phyloP scores from a whole-genome alignment of 2,329 filamentous ascomycete genomes.

The Fusarium sp. region DNA sequence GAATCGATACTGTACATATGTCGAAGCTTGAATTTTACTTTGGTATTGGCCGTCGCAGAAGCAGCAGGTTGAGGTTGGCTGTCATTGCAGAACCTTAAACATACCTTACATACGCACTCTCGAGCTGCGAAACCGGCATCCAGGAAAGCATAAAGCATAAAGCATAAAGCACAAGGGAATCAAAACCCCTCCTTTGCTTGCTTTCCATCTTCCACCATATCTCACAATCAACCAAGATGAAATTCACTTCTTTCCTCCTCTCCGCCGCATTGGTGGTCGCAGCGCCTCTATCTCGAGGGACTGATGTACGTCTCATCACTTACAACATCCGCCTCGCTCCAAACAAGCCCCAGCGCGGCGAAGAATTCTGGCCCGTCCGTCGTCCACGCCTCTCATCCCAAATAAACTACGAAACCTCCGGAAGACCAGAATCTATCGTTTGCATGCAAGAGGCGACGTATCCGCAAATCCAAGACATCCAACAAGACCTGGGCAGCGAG shows the following conservation, averaged over 20 bases:
- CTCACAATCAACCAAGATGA: conserved; percentile 34
- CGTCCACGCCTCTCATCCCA: conserved; percentile 65
- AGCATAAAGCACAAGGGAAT: neutral
- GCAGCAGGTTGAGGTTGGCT: neutral
- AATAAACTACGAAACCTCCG: conserved; percentile 63
- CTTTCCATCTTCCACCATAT: neutral
- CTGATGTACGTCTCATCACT: conserved; percentile 67
- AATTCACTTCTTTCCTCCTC: conserved; percentile 22
- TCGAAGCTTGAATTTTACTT: neutral
- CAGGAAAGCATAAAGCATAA: too few species aligned
- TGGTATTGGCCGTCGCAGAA: neutral
- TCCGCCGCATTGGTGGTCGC: conserved; percentile 22
- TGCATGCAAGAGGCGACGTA: conserved; percentile 77
- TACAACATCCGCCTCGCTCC: conserved; percentile 76
- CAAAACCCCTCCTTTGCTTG: neutral
- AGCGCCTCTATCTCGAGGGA: conserved; percentile 25
- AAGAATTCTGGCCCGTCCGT: conserved; percentile 69
- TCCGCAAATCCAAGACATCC: conserved; percentile 69
- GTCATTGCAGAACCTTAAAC: neutral
- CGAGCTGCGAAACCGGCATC: neutral
- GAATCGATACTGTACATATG: neutral
- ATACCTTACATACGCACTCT: too few species aligned
- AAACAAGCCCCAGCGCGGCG: conserved; percentile 61
- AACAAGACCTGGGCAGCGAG: conserved; percentile 54
- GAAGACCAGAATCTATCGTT: conserved; percentile 64